Base-by-base conservation (phyloP, 2,329 filamentous ascomycete species). In the Fusarium guadeloupense region DNA sequence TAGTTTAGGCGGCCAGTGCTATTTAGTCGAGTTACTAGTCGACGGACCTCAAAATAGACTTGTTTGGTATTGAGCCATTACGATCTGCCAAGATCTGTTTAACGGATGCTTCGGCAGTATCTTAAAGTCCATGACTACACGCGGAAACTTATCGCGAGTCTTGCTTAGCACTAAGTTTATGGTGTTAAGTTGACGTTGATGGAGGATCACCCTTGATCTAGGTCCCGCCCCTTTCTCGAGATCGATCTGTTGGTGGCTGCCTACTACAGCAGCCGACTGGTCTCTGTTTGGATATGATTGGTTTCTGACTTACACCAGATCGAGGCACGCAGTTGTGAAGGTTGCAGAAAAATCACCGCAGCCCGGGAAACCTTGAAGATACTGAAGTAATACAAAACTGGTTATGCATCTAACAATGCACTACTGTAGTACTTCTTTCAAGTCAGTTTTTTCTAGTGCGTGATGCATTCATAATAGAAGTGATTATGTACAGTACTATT, bases 231-330 rank as follows among this genome's bases (percentile, higher is more conserved):
- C 42, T 63, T 56, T 60, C 44, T 49, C 52, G 20, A 45, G 56
- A 64, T 64, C 55, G 43, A 65, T 57, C 41, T 12, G 30, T 58
- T 62, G 37, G 61, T 65, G 61, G 61, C 51, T 64, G 60, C 21
- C 56, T 39, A 39, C 54, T 47, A 47, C 51, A 64, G 46, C 38
- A 64, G 39, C 42, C 39, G 39, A 50, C 21, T 26, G 21, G 45
- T 49, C 42, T 65, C 46, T 51, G 31, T 39, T 14, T 42, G 16
- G 20, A 51, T 48, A 17, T 54, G 46, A 65, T 65, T 65, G 61
- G 61, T 17, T 35, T 61, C 33, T n/a, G 52, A 50, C 60, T 57
- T 39, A 49, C 60, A 55, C 46, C 40, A 50, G 60, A 64, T 56
- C 42, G 50, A 56, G 42, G 34, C 25, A 38, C 45, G 41, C 42